A percentile compares a stretch with the other conserved stretches of the same genome.
Conservation (phyloP, 768 basidiomycete species). For the Leucosporidium creatinivorum region DNA sequence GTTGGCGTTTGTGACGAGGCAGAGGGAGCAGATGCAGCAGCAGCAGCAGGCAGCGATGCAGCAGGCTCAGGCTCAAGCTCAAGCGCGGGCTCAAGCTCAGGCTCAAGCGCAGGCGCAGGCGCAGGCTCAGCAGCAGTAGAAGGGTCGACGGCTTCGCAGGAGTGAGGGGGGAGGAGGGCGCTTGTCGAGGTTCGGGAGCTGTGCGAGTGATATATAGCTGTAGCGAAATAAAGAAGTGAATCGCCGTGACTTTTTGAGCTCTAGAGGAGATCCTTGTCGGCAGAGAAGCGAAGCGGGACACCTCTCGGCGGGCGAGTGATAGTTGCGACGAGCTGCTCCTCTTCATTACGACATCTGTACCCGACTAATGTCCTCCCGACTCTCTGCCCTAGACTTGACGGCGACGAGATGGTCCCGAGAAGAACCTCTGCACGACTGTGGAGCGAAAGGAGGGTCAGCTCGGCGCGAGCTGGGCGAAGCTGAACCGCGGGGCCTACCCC, state of each 20-base stretch:
- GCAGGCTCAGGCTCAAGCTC: background rate
- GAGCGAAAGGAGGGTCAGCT: background rate
- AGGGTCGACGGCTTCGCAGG: background rate
- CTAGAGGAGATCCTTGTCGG: background rate
- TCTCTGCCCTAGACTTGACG: constrained; percentile 26
- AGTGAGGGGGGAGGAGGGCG: background rate
- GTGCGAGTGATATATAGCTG: background rate
- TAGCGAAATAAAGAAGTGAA: background rate
- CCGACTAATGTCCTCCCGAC: background rate
- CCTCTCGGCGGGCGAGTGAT: background rate
- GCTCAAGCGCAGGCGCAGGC: too few relatives aligned
- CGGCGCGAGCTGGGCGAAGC: background rate
- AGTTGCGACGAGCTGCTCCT: background rate
- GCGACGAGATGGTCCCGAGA: constrained; percentile 32
- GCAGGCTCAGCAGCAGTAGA: background rate
- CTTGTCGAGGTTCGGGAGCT: background rate
- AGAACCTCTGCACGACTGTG: constrained; percentile 35
- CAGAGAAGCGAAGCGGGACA: background rate
- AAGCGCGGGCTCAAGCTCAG: too few relatives aligned
- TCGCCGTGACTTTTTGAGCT: background rate
- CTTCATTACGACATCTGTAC: background rate
- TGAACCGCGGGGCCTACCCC: constrained; percentile 10
- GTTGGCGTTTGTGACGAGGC: background rate
- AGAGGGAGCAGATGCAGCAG: background rate
- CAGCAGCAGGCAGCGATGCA: background rate